phyloP scores from a whole-genome alignment of 495 filamentous ascomycete genomes.

The Hypoxylon perforatum region DNA sequence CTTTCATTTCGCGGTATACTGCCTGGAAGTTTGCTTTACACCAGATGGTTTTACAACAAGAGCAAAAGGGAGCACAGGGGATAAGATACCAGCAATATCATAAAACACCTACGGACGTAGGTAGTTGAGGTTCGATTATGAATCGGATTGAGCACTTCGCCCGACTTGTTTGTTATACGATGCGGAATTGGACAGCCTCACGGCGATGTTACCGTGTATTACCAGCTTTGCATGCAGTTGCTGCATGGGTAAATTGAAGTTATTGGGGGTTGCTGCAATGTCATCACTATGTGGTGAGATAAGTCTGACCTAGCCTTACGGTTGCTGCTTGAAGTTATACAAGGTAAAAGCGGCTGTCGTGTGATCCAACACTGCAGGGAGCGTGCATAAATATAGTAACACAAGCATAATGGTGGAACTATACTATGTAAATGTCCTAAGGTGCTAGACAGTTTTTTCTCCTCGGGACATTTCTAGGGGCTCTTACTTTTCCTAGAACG shows the following conservation, averaged over 20 bases:
- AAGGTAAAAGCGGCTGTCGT: background rate
- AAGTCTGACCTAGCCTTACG: conserved; percentile 23
- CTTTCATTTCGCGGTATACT: no score
- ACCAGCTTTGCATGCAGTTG: background rate
- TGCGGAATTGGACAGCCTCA: background rate
- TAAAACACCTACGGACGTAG: no score
- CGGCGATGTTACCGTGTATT: background rate
- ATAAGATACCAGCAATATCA: no score
- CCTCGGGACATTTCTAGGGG: no score
- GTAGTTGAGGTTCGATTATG: no score
- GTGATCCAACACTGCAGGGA: background rate
- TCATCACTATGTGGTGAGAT: conserved; percentile 7
- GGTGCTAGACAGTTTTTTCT: no score
- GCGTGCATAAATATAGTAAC: conserved; percentile 2
- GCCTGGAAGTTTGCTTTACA: no score
- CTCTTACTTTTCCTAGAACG: no score
- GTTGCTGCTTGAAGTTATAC: background rate
- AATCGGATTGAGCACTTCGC: no score
- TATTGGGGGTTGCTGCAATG: conserved; percentile 2
- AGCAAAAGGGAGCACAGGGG: no score
- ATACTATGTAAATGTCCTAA: background rate
- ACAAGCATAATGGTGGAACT: background rate
- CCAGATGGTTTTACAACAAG: no score
- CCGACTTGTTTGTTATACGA: background rate
- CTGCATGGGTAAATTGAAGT: background rate